A percentile compares a stretch with the other conserved stretches of the same genome.
Evolutionary conservation across 1,284 basidiomycete species (phyloP).

Genomic region (Ceratobasidium papillatum): DNA sequence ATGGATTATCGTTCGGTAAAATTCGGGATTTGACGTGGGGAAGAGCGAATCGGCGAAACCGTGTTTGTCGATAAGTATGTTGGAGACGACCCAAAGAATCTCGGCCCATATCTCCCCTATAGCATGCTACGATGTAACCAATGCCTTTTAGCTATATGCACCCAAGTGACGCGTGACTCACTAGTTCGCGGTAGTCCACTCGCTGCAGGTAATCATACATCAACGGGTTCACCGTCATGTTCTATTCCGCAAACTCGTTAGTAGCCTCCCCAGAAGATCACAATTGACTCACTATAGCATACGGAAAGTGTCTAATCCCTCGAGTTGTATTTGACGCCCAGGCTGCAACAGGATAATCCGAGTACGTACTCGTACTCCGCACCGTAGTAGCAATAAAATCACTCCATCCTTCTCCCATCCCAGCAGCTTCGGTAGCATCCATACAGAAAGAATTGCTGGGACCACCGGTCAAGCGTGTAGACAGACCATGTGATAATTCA

Average conservation of each 20-base stretch:
- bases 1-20: constrained; percentile 63
- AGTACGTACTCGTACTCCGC: constrained; percentile 53
- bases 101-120: constrained; percentile 98
- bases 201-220: constrained; percentile 95
- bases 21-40: constrained; percentile 79
- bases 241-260: constrained; percentile 50
- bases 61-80: constrained; percentile 80
- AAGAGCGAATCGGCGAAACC: constrained; percentile 81
- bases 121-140: constrained; percentile 61
- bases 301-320: constrained; percentile 90
- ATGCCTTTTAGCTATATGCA: constrained; percentile 8
- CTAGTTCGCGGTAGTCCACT: constrained; percentile 87
- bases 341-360: neutral
- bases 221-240: constrained; percentile 83
- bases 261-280: neutral
- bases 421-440: constrained; percentile 80
- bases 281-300: constrained; percentile 66
- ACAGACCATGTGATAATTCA: constrained; percentile 88
- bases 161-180: constrained; percentile 4
- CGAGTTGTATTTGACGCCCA: neutral
- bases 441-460: constrained; percentile 91
- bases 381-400: constrained; percentile 88
- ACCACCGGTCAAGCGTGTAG: constrained; percentile 92
- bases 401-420: constrained; percentile 96
- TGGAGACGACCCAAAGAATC: constrained; percentile 85